Base-by-base conservation (phyloP, 352 stramenopile genomes). In the Peronospora destructor region DNA sequence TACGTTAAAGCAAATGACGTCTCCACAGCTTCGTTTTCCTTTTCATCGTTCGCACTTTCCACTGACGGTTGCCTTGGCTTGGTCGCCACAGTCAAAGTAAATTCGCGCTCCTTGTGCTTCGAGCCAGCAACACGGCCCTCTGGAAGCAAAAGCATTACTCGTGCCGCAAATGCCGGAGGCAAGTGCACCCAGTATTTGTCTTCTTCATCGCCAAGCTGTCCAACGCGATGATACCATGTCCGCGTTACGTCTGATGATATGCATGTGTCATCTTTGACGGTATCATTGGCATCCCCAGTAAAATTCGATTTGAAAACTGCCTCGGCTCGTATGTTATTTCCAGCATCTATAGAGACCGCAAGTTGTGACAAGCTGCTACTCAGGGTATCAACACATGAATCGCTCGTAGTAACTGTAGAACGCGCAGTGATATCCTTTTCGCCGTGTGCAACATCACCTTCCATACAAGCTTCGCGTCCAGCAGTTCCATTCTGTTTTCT, bases 101-200 rank as follows among this genome's bases (percentile, higher is more conserved):
- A 85, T 52, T 90, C 79, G 38, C 68, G 63, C 44, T 87, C 79
- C 35, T 83, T 83, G 28, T 67, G 71, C 14, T 75, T 71, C 0
- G 65, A 70, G 6, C 74, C 70, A 43, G 68, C 60, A n/a, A 87
- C 66, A 10, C 68, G 68, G 1, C 64, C 59, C 4, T 78, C 64
- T 2, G 78, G 78, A 10, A 93, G 51, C 30, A 81, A 25, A 13
- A 93, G 32, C 76, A 93, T 82, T 13, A 88, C 60, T 17, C 82
- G 77, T 14, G 73, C 72, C 0, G 72, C 68, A 56, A 87, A 87
- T 50, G 91, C 79, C 3, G 76, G 69, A 6, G 75, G 71, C 30
- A 88, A 68, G 49, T 75, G 59, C 8, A 89, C 63, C 80, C 80
- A 91, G 19, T 86, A 56, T 34, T 70, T 73, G 2, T 87, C 71